Conservation (phyloP, 208 protist species). For the Herpetomonas tarakana region DNA sequence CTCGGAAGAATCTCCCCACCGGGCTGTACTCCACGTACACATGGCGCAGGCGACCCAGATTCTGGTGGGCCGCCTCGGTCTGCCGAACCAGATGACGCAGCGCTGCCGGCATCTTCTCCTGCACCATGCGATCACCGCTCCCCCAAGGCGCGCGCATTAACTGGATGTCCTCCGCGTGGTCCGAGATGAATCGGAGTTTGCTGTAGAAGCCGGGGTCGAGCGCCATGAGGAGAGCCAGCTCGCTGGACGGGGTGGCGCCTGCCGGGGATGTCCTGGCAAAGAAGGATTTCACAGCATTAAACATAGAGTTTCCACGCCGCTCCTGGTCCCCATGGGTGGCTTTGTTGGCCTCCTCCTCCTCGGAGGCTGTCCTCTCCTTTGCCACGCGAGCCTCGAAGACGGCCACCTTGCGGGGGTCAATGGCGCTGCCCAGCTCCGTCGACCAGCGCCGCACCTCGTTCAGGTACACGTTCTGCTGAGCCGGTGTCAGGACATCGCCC, state of each 20-base stretch:
- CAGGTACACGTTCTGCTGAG: conserved; percentile 43
- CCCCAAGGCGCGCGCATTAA: conserved; percentile 84
- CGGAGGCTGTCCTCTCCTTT: not conserved
- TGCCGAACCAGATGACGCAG: conserved; percentile 62
- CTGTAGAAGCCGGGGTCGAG: conserved; percentile 33
- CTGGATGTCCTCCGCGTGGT: conserved; percentile 82
- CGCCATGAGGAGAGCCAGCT: not conserved
- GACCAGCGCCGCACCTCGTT: conserved; percentile 63
- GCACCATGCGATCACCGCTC: conserved; percentile 60
- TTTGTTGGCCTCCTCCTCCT: not conserved
- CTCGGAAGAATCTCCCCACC: conserved; percentile 58
- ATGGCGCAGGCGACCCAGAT: conserved; percentile 71
- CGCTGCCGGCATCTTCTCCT: conserved; percentile 55
- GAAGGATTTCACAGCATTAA: not conserved
- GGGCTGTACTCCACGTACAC: conserved; percentile 89
- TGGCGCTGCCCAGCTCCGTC: conserved; percentile 33
- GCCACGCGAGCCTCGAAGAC: conserved; percentile 14
- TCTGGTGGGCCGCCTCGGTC: conserved; percentile 35
- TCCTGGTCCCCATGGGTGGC: not conserved
- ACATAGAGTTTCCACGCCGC: not conserved
- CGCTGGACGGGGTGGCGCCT: not conserved
- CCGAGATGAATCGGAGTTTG: conserved; percentile 54
- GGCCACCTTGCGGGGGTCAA: conserved; percentile 53
- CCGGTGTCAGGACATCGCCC: conserved; percentile 25
- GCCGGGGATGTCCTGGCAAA: too few species aligned